Evolutionary conservation across 2,329 filamentous ascomycete species (phyloP).

Genomic region (Ceratocystis diversiconidia): DNA sequence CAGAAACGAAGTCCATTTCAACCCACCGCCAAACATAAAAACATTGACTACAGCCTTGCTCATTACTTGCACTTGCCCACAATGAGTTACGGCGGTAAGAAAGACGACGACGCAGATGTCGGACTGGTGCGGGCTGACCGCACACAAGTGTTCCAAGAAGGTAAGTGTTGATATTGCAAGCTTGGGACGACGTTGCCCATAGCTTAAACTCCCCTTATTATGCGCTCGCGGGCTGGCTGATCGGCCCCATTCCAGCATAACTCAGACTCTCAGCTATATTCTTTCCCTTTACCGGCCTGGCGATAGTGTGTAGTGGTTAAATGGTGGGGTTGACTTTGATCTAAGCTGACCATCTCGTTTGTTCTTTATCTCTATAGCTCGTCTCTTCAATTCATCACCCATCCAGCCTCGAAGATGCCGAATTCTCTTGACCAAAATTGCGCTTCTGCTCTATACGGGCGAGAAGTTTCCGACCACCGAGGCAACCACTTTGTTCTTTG

Average conservation of each 20-base stretch:
- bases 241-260: too few species aligned
- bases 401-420: conserved; percentile 96
- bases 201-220: conserved; percentile 10
- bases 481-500: conserved; percentile 96
- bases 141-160: conserved; percentile 97
- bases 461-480: conserved; percentile 95
- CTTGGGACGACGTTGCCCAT: neutral
- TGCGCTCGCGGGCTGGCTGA: too few species aligned
- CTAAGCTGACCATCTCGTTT: neutral
- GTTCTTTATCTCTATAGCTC: conserved; percentile 43
- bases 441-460: conserved; percentile 87
- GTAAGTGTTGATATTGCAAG: conserved; percentile 35
- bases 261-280: too few species aligned
- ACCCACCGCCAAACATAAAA: conserved; percentile 1
- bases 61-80: conserved; percentile 29
- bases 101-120: conserved; percentile 93
- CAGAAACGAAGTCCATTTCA: conserved; percentile 8
- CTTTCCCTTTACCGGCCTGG: too few species aligned
- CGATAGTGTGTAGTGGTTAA: too few species aligned
- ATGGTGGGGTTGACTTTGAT: neutral
- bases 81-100: conserved; percentile 97
- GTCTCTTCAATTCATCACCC: conserved; percentile 93
- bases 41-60: conserved; percentile 5
- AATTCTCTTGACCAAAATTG: conserved; percentile 93
- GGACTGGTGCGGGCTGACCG: conserved; percentile 94